Conservation (phyloP, 108 stramenopile species). For the Skeletonema potamos region DNA sequence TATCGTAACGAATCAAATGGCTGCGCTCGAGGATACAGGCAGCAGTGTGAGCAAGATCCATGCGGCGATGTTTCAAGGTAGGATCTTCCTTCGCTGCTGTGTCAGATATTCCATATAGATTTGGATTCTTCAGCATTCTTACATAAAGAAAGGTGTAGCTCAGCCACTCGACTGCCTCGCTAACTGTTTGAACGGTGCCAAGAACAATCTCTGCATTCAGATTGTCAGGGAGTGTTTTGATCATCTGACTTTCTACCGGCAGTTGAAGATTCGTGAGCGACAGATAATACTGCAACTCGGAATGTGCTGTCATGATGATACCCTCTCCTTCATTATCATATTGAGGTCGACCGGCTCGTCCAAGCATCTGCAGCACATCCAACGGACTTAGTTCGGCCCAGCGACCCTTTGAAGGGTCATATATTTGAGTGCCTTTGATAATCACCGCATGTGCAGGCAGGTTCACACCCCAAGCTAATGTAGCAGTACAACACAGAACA, state of each 20-base stretch:
- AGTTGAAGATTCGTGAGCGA: constrained; percentile 98
- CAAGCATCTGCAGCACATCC: constrained; percentile 99
- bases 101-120: constrained; percentile 87
- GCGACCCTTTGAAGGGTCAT: constrained; percentile 94
- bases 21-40: constrained; percentile 89
- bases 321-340: constrained; percentile 99
- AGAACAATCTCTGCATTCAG: constrained; percentile 98
- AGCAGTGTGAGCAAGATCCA: constrained; percentile 94
- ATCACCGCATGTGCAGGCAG: constrained; percentile 99
- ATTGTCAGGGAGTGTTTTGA: constrained; percentile 93
- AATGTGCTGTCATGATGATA: constrained; percentile 98
- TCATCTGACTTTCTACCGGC: constrained; percentile 98
- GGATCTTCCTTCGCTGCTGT: constrained; percentile 84
- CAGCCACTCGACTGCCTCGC: constrained; percentile 97
- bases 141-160: constrained; percentile 99
- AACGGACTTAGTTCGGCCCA: constrained; percentile 99
- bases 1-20: constrained; percentile 93
- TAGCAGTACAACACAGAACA: constrained; percentile 96
- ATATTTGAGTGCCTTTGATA: constrained; percentile 99
- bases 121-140: constrained; percentile 95
- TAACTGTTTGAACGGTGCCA: constrained; percentile 89
- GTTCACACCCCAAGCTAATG: constrained; percentile 99
- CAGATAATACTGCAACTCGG: constrained; percentile 98
- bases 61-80: constrained; percentile 81
- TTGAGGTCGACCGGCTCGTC: constrained; percentile 98